Evolutionary conservation across 345 rosid species (phyloP).

Genomic region (Boechera stricta): DNA sequence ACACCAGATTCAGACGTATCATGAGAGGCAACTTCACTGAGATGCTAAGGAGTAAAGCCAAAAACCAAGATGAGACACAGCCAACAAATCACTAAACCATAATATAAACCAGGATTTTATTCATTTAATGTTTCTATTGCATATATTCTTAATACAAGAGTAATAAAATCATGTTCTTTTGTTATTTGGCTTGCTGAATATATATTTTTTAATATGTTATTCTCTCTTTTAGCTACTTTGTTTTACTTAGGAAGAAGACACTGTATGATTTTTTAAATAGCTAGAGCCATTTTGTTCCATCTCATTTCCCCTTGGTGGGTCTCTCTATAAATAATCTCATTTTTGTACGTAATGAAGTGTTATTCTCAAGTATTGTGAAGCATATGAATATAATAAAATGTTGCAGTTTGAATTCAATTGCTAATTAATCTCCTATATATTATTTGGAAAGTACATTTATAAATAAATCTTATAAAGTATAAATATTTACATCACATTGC

Average conservation of each 20-base stretch:
- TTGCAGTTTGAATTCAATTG: not conserved
- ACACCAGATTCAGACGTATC: conserved; percentile 89
- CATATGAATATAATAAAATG: not conserved
- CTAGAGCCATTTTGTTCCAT: conserved; percentile 20
- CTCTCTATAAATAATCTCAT: conserved; percentile 12
- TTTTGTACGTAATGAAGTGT: conserved; percentile 1
- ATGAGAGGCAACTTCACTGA: conserved; percentile 91
- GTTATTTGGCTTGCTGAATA: not conserved
- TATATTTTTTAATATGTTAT: not conserved
- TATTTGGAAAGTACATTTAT: too few species aligned
- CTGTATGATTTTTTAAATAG: not conserved
- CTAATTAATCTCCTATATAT: not conserved
- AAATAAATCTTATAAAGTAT: too few species aligned
- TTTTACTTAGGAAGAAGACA: conserved; percentile 9
- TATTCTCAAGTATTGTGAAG: conserved; percentile 4
- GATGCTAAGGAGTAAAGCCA: conserved; percentile 79
- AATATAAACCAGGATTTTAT: conserved; percentile 26
- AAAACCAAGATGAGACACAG: conserved; percentile 62
- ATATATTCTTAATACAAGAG: conserved; percentile 19
- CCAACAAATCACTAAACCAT: conserved; percentile 37
- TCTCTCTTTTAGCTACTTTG: not conserved
- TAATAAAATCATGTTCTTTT: conserved; percentile 32
- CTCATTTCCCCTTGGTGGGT: conserved; percentile 7
- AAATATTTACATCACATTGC: too few species aligned
- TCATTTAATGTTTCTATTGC: not conserved